Percentiles rank a stretch among this genome's conserved stretches.
phyloP scores from a whole-genome alignment of 2,329 filamentous ascomycete species.

The Simplicillium aogashimaense region DNA sequence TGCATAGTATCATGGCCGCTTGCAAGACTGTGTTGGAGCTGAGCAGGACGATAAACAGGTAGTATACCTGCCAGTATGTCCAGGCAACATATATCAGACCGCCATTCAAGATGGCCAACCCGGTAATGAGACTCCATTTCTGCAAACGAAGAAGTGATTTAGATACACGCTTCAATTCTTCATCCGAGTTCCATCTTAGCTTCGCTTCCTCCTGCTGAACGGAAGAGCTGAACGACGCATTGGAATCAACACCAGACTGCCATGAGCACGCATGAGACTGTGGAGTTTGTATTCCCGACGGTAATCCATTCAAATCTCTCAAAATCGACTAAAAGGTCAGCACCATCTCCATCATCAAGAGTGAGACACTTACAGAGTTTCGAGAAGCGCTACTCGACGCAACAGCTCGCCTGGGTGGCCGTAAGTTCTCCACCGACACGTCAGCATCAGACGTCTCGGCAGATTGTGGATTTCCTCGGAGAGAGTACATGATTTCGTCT shows the following conservation, averaged over 20 bases:
- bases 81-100: conserved; percentile 24
- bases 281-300: conserved; percentile 19
- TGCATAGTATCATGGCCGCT: conserved; percentile 28
- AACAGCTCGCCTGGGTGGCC: no score
- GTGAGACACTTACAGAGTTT: conserved; percentile 16
- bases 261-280: conserved; percentile 12
- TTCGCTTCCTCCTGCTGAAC: conserved; percentile 27
- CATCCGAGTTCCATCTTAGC: conserved; percentile 27
- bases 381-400: conserved; percentile 9
- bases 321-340: conserved; percentile 19
- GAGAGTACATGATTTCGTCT: no score
- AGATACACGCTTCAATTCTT: conserved; percentile 27
- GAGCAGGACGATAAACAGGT: conserved; percentile 32
- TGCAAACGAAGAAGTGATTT: conserved; percentile 24
- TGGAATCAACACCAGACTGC: conserved; percentile 17
- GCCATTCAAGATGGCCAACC: conserved; percentile 22
- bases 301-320: conserved; percentile 20
- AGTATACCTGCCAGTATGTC: conserved; percentile 28
- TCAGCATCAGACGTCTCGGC: no score
- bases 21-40: conserved; percentile 35
- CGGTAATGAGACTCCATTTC: conserved; percentile 27
- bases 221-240: conserved; percentile 23
- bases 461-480: no score
- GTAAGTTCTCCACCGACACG: no score
- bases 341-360: neutral